Percentiles rank a stretch among this genome's conserved stretches.
Conservation (phyloP, 768 basidiomycete species). For the Boletus barrowsii region DNA sequence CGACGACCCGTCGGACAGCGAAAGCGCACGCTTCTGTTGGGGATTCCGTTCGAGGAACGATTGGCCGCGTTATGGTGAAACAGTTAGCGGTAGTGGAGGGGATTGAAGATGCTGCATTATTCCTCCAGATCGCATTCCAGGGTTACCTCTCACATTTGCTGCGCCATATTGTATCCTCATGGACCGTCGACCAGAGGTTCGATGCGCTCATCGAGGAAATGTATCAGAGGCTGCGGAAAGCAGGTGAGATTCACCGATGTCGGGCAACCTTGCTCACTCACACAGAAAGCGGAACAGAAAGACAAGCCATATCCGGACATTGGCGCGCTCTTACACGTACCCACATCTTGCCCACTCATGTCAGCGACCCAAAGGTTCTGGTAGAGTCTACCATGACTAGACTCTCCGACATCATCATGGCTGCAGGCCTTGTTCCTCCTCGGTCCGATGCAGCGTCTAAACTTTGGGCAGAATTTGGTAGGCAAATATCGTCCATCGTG, state of each 20-base stretch:
- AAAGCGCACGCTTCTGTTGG: background rate
- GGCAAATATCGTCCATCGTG: background rate
- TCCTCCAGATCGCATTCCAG: slow-evolving; percentile 9
- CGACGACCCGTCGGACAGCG: background rate
- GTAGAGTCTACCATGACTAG: background rate
- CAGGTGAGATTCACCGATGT: background rate
- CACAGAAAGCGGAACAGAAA: slow-evolving; percentile 1
- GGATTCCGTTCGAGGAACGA: background rate
- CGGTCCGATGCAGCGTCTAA: background rate
- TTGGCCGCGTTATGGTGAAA: background rate
- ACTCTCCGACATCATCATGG: background rate
- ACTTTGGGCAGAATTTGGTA: background rate
- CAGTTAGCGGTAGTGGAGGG: background rate
- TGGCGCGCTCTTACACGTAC: slow-evolving; percentile 8
- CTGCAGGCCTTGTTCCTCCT: background rate
- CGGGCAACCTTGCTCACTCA: background rate
- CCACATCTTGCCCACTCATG: background rate
- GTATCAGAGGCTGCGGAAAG: slow-evolving; percentile 1
- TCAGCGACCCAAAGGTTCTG: background rate
- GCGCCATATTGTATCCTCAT: slow-evolving; percentile 1
- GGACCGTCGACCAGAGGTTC: background rate
- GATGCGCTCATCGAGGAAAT: background rate
- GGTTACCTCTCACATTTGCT: background rate
- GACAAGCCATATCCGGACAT: background rate
- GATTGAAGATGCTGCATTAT: background rate